A percentile compares a stretch with the other conserved stretches of the same genome.
Evolutionary conservation across 129 eudicot genomes (phyloP).

Genomic region (Kitagawia praeruptora): DNA sequence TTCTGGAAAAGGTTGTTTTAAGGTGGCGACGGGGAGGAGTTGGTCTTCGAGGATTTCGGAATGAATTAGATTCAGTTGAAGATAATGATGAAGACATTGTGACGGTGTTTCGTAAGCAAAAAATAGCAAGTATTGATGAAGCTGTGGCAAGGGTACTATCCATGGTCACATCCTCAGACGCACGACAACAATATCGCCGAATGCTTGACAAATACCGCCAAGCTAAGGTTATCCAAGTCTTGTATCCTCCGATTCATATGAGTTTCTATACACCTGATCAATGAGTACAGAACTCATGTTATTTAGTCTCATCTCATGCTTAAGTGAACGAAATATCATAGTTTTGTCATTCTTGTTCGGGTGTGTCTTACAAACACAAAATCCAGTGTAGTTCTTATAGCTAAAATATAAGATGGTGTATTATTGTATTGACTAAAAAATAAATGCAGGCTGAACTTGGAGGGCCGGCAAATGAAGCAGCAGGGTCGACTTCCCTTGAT

Average conservation of each 20-base stretch:
- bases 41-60: slow-evolving; percentile 71
- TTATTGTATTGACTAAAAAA: not conserved
- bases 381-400: not conserved
- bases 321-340: not conserved
- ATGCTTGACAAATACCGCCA: slow-evolving; percentile 70
- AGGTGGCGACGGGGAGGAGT: slow-evolving; percentile 95
- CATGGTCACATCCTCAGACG: slow-evolving; percentile 77
- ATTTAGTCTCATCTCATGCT: not conserved
- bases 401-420: not conserved
- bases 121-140: slow-evolving; percentile 69
- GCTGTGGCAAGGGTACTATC: slow-evolving; percentile 73
- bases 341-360: not conserved
- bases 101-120: slow-evolving; percentile 66
- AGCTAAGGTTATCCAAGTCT: slow-evolving; percentile 49
- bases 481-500: slow-evolving; percentile 16
- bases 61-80: slow-evolving; percentile 39
- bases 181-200: slow-evolving; percentile 92
- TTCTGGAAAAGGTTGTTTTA: slow-evolving; percentile 74
- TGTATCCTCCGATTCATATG: not conserved
- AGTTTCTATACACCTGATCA: not conserved
- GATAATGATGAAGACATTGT: slow-evolving; percentile 84
- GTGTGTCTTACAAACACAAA: not conserved
- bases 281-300: not conserved
- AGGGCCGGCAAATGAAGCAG: slow-evolving; percentile 32
- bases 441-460: slow-evolving; percentile 55